Conservation (phyloP, 1,139 yeast species). For the Yamadazyma membranifaciens region DNA sequence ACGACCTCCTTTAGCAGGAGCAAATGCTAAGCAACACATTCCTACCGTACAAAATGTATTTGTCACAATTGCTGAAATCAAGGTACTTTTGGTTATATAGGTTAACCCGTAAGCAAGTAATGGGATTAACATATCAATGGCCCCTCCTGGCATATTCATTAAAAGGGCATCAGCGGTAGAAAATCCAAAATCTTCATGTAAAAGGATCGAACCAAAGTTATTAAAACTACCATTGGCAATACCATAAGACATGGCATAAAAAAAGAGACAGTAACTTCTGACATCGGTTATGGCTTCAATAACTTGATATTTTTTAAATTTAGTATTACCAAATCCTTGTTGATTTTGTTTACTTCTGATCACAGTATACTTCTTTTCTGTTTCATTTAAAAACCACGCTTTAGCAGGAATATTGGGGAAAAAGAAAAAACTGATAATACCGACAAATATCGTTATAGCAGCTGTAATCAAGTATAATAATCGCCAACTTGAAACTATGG, state of each 20-base stretch:
- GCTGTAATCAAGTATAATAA: slow-evolving; percentile 25
- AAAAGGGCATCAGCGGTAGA: slow-evolving; percentile 23
- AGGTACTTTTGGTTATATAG: slow-evolving; percentile 39
- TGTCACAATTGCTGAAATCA: slow-evolving; percentile 24
- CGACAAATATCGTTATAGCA: slow-evolving; percentile 21
- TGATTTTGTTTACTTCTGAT: slow-evolving; percentile 27
- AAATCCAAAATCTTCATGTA: slow-evolving; percentile 39
- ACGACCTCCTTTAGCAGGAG: slow-evolving; percentile 18
- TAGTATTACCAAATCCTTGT: slow-evolving; percentile 55
- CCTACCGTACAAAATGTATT: slow-evolving; percentile 24
- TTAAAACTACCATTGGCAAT: slow-evolving; percentile 34
- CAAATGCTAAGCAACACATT: slow-evolving; percentile 50
- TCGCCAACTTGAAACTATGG: slow-evolving; percentile 25
- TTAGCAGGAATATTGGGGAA: slow-evolving; percentile 25
- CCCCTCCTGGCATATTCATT: slow-evolving; percentile 37
- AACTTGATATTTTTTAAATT: slow-evolving; percentile 53
- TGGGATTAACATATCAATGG: slow-evolving; percentile 36
- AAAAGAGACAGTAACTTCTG: slow-evolving; percentile 38
- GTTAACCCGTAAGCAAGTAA: slow-evolving; percentile 28
- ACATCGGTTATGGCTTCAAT: slow-evolving; percentile 46
- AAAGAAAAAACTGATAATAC: slow-evolving; percentile 18
- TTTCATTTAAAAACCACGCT: slow-evolving; percentile 37
- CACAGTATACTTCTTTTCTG: slow-evolving; percentile 28
- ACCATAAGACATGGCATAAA: slow-evolving; percentile 22
- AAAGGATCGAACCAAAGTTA: slow-evolving; percentile 35